Percentiles rank a stretch among this genome's conserved stretches.
phyloP scores from a whole-genome alignment of 1,139 yeast genomes.

The Yamadazyma blattariae region DNA sequence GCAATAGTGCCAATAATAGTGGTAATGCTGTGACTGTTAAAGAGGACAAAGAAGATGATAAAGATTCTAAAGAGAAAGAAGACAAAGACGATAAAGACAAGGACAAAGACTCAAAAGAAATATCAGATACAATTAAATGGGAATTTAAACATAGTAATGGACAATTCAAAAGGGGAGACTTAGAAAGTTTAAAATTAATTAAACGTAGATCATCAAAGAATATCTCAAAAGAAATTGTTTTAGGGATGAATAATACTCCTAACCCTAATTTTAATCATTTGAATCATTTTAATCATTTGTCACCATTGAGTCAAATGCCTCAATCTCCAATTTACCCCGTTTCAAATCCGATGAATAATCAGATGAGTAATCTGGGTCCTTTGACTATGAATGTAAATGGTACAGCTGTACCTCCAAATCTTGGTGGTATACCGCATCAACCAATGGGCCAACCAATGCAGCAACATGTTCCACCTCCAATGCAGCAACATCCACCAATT shows the following conservation, averaged over 20 bases:
- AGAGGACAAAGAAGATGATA: not conserved
- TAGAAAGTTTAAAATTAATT: conserved; percentile 53
- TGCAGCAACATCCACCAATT: not conserved
- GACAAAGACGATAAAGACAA: conserved; percentile 4
- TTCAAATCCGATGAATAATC: too few species aligned
- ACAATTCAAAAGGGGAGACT: conserved; percentile 64
- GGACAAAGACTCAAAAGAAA: conserved; percentile 2
- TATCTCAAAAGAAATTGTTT: conserved; percentile 40
- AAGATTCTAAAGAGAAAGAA: not conserved
- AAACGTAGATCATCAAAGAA: conserved; percentile 65
- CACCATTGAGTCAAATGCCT: too few species aligned
- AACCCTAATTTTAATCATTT: too few species aligned
- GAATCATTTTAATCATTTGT: too few species aligned
- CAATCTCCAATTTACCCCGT: too few species aligned
- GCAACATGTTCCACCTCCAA: not conserved
- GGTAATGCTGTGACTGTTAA: not conserved
- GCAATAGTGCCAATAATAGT: not conserved
- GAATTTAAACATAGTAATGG: conserved; percentile 70
- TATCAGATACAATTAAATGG: conserved; percentile 37
- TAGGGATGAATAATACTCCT: too few species aligned
- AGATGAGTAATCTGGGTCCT: too few species aligned
- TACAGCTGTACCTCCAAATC: conserved; percentile 29
- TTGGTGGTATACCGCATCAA: not conserved
- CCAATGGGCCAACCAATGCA: not conserved
- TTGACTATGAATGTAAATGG: too few species aligned